A percentile compares a stretch with the other conserved stretches of the same genome.
phyloP scores from a whole-genome alignment of 2,329 filamentous ascomycete genomes.

The Fusarium albidum region DNA sequence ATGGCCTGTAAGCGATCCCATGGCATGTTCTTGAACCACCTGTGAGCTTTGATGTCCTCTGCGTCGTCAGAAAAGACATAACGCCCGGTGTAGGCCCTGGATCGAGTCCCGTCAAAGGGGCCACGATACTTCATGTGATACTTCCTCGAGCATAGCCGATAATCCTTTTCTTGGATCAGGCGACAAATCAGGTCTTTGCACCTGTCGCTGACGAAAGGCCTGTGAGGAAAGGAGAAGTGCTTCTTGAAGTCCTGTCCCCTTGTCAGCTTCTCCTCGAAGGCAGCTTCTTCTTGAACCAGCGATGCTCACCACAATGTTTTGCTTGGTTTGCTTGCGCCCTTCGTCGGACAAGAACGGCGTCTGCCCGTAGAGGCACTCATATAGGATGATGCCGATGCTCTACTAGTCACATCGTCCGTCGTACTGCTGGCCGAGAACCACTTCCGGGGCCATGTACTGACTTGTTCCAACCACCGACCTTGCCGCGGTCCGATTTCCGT shows the following conservation, averaged over 20 bases:
- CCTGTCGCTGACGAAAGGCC: slow-evolving; percentile 69
- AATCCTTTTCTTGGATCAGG: slow-evolving; percentile 77
- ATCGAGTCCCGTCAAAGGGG: slow-evolving; percentile 30
- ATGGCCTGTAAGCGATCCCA: slow-evolving; percentile 80
- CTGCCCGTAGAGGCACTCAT: slow-evolving; percentile 91
- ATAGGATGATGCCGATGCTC: slow-evolving; percentile 94
- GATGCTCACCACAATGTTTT: slow-evolving; percentile 76
- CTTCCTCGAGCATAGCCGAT: slow-evolving; percentile 76
- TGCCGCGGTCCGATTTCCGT: slow-evolving; percentile 75
- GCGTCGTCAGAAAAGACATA: slow-evolving; percentile 87
- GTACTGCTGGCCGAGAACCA: slow-evolving; percentile 82
- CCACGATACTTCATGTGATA: slow-evolving; percentile 73
- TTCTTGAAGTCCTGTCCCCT: slow-evolving; percentile 71
- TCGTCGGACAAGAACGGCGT: slow-evolving; percentile 89
- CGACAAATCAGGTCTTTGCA: slow-evolving; percentile 80
- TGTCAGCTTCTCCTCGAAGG: slow-evolving; percentile 9
- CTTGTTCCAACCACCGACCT: slow-evolving; percentile 92
- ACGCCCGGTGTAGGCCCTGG: slow-evolving; percentile 47
- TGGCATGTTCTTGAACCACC: slow-evolving; percentile 81
- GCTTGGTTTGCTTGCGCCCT: slow-evolving; percentile 80
- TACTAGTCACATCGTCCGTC: slow-evolving; percentile 97
- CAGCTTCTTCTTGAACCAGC: background rate
- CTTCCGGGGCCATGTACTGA: slow-evolving; percentile 98
- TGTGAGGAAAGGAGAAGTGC: slow-evolving; percentile 75
- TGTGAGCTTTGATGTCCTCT: slow-evolving; percentile 87